These are phyloP conservation scores for Jimgerdemannia flammicorona DNA, from an alignment of 192 early-diverging fungal species.

Conservation along the genomic window DNA sequence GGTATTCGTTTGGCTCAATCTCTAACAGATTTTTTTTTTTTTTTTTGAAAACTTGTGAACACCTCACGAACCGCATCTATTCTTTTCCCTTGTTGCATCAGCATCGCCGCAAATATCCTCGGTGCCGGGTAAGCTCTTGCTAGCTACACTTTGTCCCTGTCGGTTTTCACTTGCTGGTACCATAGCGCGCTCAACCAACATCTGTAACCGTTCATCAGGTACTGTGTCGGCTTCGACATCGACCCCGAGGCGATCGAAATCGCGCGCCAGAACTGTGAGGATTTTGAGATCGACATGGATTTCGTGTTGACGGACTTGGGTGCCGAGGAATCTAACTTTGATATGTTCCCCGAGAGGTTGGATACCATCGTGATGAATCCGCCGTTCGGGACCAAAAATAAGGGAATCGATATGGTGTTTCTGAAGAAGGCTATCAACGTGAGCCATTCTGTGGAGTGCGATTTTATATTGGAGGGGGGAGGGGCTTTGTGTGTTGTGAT, in stretches of 20 bases:
- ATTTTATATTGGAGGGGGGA: too few species aligned
- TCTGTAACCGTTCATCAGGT: conserved; percentile 21
- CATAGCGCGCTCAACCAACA: background rate
- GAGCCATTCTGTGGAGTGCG: background rate
- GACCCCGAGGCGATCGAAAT: conserved; percentile 67
- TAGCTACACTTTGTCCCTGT: background rate
- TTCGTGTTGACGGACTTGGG: conserved; percentile 55
- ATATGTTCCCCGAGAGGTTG: conserved; percentile 45
- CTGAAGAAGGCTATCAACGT: conserved; percentile 53
- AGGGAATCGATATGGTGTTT: conserved; percentile 72
- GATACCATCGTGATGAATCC: conserved; percentile 84
- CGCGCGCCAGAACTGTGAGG: conserved; percentile 63
- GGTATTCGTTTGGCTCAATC: conserved; percentile 12
- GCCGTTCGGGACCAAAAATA: conserved; percentile 80
- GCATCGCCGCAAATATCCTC: conserved; percentile 55
- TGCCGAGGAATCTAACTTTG: conserved; percentile 24
- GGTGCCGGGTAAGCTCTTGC: conserved; percentile 43
- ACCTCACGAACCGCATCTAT: too few species aligned
- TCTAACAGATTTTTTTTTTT: background rate
- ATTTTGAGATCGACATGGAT: conserved; percentile 59
- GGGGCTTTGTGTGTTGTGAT: too few species aligned
- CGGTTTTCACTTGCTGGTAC: background rate
- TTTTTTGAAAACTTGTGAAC: too few species aligned
- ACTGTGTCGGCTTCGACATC: conserved; percentile 64
- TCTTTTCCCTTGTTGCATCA: background rate